A percentile compares a stretch with the other conserved stretches of the same genome.
Evolutionary conservation across 2,329 filamentous ascomycete species (phyloP).

Genomic region (Cladosporium halotolerans): DNA sequence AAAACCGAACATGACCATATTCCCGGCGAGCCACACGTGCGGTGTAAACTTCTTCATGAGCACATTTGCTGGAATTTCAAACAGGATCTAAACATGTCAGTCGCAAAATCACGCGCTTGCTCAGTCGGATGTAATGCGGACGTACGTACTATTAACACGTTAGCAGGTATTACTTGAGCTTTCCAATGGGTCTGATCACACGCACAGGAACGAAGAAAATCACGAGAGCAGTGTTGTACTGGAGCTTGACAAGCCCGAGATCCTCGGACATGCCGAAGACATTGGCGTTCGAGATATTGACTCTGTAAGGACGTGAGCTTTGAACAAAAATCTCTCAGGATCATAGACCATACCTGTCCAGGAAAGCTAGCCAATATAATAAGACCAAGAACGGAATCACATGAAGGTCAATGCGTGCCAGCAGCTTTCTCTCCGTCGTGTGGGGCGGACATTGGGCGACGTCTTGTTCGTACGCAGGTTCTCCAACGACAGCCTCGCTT

Average conservation of each 20-base stretch:
- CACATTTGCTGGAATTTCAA: constrained; percentile 49
- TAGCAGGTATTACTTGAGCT: background rate
- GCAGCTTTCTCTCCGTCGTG: constrained; percentile 43
- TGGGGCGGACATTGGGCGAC: constrained; percentile 42
- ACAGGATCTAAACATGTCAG: constrained; percentile 37
- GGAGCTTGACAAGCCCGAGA: constrained; percentile 37
- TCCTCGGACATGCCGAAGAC: constrained; percentile 45
- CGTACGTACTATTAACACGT: constrained; percentile 5
- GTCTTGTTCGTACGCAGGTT: constrained; percentile 24
- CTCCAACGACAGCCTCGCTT: constrained; percentile 3
- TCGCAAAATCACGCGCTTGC: constrained; percentile 17
- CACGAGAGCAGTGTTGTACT: constrained; percentile 47
- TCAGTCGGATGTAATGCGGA: background rate
- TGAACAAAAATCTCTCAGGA: background rate
- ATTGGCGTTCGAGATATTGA: constrained; percentile 51
- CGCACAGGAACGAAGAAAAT: constrained; percentile 45
- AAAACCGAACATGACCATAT: constrained; percentile 80
- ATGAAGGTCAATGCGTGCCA: constrained; percentile 40
- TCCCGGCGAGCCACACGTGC: constrained; percentile 49
- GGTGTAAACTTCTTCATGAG: constrained; percentile 39
- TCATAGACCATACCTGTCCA: constrained; percentile 27
- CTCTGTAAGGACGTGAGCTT: constrained; percentile 25
- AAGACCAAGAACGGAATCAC: constrained; percentile 47
- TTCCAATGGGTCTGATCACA: background rate
- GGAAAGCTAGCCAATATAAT: constrained; percentile 45